These are phyloP conservation scores for Immersiella caudata DNA, from an alignment of 495 filamentous ascomycete species.

Conservation along the genomic window DNA sequence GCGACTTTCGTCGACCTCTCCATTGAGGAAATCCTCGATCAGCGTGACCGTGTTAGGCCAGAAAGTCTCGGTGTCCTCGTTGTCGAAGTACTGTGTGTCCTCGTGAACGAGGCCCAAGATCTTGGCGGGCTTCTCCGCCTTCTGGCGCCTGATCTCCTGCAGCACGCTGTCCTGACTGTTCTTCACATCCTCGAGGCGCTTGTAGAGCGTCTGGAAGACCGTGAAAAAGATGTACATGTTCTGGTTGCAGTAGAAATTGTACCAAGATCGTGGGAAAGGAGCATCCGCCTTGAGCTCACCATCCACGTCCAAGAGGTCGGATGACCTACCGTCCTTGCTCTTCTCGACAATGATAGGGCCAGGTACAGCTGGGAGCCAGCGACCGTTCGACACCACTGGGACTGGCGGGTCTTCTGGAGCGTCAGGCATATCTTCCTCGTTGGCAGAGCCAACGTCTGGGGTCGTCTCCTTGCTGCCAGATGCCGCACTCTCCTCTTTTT, in stretches of 20 bases:
- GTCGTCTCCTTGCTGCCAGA: slow-evolving; percentile 83
- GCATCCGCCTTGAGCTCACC: slow-evolving; percentile 75
- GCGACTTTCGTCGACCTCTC: slow-evolving; percentile 74
- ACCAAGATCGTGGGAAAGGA: slow-evolving; percentile 74
- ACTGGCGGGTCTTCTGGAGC: slow-evolving; percentile 50
- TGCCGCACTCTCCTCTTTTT: slow-evolving; percentile 72
- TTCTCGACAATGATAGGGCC: slow-evolving; percentile 50
- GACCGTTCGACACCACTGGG: slow-evolving; percentile 58
- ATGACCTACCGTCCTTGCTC: slow-evolving; percentile 39
- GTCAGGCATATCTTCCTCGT: slow-evolving; percentile 65
- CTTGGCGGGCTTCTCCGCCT: slow-evolving; percentile 72
- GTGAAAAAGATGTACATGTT: slow-evolving; percentile 92
- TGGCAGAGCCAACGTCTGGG: slow-evolving; percentile 73
- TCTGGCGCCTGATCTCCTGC: slow-evolving; percentile 69
- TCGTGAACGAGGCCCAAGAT: slow-evolving; percentile 71
- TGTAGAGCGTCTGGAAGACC: slow-evolving; percentile 84
- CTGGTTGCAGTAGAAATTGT: slow-evolving; percentile 86
- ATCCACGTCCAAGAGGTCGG: slow-evolving; percentile 48
- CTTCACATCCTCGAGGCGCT: slow-evolving; percentile 81
- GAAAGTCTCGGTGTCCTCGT: slow-evolving; percentile 48
- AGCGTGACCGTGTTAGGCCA: slow-evolving; percentile 62
- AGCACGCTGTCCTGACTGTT: slow-evolving; percentile 69
- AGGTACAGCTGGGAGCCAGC: slow-evolving; percentile 54
- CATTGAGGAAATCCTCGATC: slow-evolving; percentile 81
- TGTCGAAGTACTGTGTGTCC: slow-evolving; percentile 50